Conservation (phyloP, 176 grass and related monocot genomes). For the Poa annua region DNA sequence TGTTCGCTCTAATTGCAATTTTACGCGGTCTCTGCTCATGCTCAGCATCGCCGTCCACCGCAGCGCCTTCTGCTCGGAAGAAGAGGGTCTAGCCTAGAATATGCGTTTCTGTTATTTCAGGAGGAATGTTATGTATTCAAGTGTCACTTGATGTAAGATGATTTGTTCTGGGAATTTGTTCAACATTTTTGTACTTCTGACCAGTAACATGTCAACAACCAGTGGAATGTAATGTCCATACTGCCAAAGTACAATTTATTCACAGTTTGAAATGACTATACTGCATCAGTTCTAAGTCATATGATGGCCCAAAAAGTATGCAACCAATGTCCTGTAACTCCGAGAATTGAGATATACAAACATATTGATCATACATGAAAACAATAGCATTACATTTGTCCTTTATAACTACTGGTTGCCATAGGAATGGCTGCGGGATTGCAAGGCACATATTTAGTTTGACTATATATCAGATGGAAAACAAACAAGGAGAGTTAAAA, state of each 20-base stretch:
- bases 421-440: background rate
- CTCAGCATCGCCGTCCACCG: background rate
- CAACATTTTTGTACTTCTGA: background rate
- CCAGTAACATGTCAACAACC: background rate
- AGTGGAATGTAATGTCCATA: background rate
- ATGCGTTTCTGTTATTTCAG: background rate
- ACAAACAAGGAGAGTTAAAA: background rate
- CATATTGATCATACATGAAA: background rate
- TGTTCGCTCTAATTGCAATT: constrained; percentile 51
- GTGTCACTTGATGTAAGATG: background rate
- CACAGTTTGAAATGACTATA: background rate
- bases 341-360: background rate
- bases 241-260: background rate
- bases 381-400: background rate
- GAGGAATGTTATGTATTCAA: background rate
- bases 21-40: constrained; percentile 48
- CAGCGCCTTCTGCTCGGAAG: constrained; percentile 39
- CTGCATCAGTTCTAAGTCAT: background rate
- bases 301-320: background rate
- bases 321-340: background rate
- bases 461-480: background rate
- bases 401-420: background rate
- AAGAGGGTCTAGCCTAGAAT: constrained; percentile 46
- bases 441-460: background rate
- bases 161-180: background rate